Conservation (phyloP, 768 basidiomycete species). For the Leucogyrophana mollusca region DNA sequence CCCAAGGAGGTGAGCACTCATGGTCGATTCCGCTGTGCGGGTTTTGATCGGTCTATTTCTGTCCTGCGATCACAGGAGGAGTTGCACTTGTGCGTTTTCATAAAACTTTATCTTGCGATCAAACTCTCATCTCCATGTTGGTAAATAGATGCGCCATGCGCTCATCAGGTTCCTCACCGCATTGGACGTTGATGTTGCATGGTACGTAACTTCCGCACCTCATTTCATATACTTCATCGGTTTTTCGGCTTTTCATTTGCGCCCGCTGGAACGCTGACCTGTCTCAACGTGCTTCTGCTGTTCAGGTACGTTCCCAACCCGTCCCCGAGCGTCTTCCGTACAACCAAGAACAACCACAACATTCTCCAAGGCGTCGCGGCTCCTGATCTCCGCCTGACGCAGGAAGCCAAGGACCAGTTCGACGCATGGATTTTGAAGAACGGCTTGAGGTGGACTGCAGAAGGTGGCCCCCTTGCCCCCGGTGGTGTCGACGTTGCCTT, state of each 20-base stretch:
- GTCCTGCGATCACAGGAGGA: slow-evolving; percentile 56
- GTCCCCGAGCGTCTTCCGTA: slow-evolving; percentile 86
- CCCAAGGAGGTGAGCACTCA: slow-evolving; percentile 74
- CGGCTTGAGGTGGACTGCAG: slow-evolving; percentile 82
- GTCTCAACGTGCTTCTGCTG: neutral
- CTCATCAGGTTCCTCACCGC: slow-evolving; percentile 81
- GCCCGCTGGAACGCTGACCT: slow-evolving; percentile 4
- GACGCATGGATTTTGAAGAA: slow-evolving; percentile 91
- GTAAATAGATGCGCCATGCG: slow-evolving; percentile 95
- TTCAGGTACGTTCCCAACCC: slow-evolving; percentile 85
- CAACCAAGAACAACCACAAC: slow-evolving; percentile 95
- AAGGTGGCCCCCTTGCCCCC: slow-evolving; percentile 79
- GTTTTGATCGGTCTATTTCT: slow-evolving; percentile 23
- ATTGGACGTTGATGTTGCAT: slow-evolving; percentile 79
- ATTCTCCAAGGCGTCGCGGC: slow-evolving; percentile 91
- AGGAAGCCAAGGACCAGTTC: slow-evolving; percentile 76
- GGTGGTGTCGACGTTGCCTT: slow-evolving; percentile 88
- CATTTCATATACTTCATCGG: slow-evolving; percentile 5
- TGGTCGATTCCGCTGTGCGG: slow-evolving; percentile 8
- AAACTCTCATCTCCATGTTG: slow-evolving; percentile 15
- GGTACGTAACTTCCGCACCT: slow-evolving; percentile 48
- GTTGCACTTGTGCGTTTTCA: slow-evolving; percentile 77
- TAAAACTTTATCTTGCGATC: slow-evolving; percentile 10
- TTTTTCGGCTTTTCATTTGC: slow-evolving; percentile 2
- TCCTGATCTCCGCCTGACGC: slow-evolving; percentile 72